Evolutionary conservation across 2,329 filamentous ascomycete genomes (phyloP).

Genomic region (Sporothrix pallida): DNA sequence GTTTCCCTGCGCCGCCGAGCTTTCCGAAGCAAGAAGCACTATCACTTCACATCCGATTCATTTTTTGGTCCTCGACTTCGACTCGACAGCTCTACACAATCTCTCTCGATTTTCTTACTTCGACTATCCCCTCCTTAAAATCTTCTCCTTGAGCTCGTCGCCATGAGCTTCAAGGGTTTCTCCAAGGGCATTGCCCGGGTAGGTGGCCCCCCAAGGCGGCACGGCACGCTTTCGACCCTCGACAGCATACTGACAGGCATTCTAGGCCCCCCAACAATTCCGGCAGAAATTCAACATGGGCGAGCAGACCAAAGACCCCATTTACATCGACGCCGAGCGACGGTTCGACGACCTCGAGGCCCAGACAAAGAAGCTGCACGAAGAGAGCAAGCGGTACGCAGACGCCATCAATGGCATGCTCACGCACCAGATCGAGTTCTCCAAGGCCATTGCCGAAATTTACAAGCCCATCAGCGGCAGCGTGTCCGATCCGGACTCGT

Average conservation of each 20-base stretch:
- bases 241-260: no score
- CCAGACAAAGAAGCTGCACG: constrained; percentile 95
- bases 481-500: constrained; percentile 87
- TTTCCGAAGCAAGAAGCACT: constrained; percentile 14
- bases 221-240: no score
- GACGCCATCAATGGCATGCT: constrained; percentile 98
- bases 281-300: constrained; percentile 93
- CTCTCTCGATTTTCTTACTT: constrained; percentile 9
- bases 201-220: constrained; percentile 45
- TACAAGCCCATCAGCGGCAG: constrained; percentile 98
- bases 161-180: constrained; percentile 97
- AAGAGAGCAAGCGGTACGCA: constrained; percentile 97
- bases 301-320: constrained; percentile 90
- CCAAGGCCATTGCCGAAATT: constrained; percentile 91
- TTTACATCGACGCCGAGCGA: constrained; percentile 93
- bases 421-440: constrained; percentile 96
- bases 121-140: constrained; percentile 33
- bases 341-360: constrained; percentile 92
- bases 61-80: not conserved
- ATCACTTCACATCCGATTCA: not conserved
- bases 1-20: constrained; percentile 16
- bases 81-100: not conserved
- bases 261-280: constrained; percentile 84
- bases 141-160: constrained; percentile 28
- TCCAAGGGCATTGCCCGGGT: constrained; percentile 87